Percentiles rank a stretch among this genome's conserved stretches.
These are phyloP conservation scores for Vitellaria paradoxa DNA, from an alignment of 179 eudicot genomes.

Conservation along the genomic window DNA sequence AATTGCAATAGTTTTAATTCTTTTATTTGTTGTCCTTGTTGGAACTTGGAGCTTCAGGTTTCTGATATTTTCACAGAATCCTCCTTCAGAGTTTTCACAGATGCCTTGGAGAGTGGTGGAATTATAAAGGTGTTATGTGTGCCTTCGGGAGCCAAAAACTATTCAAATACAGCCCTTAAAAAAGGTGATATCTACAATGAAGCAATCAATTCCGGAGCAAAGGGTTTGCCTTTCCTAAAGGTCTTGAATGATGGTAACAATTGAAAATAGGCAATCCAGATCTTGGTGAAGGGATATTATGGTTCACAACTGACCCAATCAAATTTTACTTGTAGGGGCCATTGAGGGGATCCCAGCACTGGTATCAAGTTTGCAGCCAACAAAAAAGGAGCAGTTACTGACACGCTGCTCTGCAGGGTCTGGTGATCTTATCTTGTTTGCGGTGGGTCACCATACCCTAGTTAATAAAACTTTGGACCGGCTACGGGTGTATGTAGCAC, in stretches of 20 bases:
- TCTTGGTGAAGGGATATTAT: conserved; percentile 6
- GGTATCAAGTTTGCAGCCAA: conserved; percentile 56
- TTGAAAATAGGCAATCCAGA: not conserved
- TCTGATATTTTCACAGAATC: conserved; percentile 62
- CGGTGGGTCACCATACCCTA: conserved; percentile 61
- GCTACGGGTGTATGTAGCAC: conserved; percentile 64
- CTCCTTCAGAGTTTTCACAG: conserved; percentile 81
- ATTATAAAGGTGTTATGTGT: conserved; percentile 69
- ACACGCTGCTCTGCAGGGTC: conserved; percentile 55
- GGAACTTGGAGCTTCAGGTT: conserved; percentile 46
- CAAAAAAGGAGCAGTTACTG: conserved; percentile 51
- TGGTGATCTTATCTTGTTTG: conserved; percentile 88
- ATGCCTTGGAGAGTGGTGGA: conserved; percentile 67
- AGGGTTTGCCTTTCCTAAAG: conserved; percentile 93
- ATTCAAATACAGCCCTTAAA: conserved; percentile 86
- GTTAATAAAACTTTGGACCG: conserved; percentile 88
- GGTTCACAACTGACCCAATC: conserved; percentile 17
- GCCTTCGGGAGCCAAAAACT: conserved; percentile 71
- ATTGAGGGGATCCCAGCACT: conserved; percentile 83
- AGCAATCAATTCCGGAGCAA: conserved; percentile 91
- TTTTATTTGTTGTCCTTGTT: conserved; percentile 6
- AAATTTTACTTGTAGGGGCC: conserved; percentile 41
- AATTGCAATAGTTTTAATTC: not conserved
- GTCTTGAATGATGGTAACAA: conserved; percentile 66
- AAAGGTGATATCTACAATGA: conserved; percentile 82